A percentile compares a stretch with the other conserved stretches of the same genome.
Conservation (phyloP, 208 protist species). For the Trypanosoma scelopori region DNA sequence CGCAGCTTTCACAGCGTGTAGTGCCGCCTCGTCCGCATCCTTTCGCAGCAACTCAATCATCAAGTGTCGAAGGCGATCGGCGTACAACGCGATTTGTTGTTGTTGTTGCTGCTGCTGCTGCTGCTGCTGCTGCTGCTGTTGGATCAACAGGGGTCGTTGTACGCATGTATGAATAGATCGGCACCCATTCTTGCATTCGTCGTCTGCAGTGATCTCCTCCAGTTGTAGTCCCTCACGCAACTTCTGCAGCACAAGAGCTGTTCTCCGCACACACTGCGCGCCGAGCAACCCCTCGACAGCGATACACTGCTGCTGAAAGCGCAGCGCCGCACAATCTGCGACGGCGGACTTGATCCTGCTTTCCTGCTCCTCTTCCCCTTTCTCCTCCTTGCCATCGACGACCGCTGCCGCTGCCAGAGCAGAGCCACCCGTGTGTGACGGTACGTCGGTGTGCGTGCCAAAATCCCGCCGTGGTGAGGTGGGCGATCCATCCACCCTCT, state of each 20-base stretch:
- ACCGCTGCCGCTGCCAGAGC: not conserved
- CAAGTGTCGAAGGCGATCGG: constrained; percentile 1
- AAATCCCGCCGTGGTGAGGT: not conserved
- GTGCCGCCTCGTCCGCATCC: constrained; percentile 17
- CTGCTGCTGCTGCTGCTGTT: not conserved
- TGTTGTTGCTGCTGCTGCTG: not conserved
- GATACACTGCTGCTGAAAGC: constrained; percentile 7
- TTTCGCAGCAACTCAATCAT: constrained; percentile 19
- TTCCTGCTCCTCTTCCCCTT: not conserved
- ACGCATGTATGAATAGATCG: not conserved
- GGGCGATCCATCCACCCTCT: not conserved
- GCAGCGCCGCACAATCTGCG: not conserved
- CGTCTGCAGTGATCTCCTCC: not conserved
- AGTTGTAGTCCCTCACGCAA: not conserved
- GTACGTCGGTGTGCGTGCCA: not conserved
- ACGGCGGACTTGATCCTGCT: not conserved
- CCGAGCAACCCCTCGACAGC: constrained; percentile 24
- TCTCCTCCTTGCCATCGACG: not conserved
- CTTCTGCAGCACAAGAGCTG: constrained; percentile 7
- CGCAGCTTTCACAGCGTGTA: not conserved
- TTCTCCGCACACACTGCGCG: not conserved
- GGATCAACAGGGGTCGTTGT: not conserved
- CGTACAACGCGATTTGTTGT: constrained; percentile 5
- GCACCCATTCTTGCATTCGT: not conserved
- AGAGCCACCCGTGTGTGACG: not conserved